Evolutionary conservation across 2,329 filamentous ascomycete species (phyloP).

Genomic region (Aspergillus quadrilineatus): DNA sequence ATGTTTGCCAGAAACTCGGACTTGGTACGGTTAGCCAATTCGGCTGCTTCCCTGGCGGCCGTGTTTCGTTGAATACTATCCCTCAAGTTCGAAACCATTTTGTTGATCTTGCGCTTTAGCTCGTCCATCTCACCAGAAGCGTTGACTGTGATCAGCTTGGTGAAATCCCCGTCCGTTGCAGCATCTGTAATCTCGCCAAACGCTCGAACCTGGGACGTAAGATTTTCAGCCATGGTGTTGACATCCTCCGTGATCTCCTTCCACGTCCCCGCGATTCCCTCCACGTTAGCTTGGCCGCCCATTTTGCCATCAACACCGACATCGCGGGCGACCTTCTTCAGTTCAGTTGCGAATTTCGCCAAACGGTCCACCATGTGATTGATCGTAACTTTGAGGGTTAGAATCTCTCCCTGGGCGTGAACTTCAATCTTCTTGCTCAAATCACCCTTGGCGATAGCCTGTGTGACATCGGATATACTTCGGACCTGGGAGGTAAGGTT

Average conservation of each 20-base stretch:
- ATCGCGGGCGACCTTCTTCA: constrained; percentile 92
- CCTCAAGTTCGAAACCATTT: constrained; percentile 94
- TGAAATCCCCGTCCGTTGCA: constrained; percentile 95
- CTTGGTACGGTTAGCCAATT: constrained; percentile 96
- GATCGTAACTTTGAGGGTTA: constrained; percentile 91
- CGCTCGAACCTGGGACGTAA: constrained; percentile 94
- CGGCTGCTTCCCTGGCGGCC: constrained; percentile 89
- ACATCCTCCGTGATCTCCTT: constrained; percentile 97
- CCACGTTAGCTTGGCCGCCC: constrained; percentile 93
- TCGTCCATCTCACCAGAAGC: constrained; percentile 99
- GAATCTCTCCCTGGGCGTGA: constrained; percentile 90
- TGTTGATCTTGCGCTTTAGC: constrained; percentile 97
- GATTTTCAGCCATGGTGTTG: constrained; percentile 83
- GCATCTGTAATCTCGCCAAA: constrained; percentile 99
- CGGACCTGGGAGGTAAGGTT: constrained; percentile 70
- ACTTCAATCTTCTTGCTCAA: constrained; percentile 96
- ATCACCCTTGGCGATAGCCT: constrained; percentile 92
- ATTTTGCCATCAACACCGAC: constrained; percentile 98
- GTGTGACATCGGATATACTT: constrained; percentile 89
- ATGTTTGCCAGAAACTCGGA: constrained; percentile 98
- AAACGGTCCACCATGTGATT: constrained; percentile 98
- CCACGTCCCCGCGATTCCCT: constrained; percentile 90
- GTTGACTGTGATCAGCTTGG: constrained; percentile 92
- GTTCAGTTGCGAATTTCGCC: constrained; percentile 92
- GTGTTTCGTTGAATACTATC: constrained; percentile 98